Conservation (phyloP, 441 rosid genomes). For the Hypseocharis bilobata region DNA sequence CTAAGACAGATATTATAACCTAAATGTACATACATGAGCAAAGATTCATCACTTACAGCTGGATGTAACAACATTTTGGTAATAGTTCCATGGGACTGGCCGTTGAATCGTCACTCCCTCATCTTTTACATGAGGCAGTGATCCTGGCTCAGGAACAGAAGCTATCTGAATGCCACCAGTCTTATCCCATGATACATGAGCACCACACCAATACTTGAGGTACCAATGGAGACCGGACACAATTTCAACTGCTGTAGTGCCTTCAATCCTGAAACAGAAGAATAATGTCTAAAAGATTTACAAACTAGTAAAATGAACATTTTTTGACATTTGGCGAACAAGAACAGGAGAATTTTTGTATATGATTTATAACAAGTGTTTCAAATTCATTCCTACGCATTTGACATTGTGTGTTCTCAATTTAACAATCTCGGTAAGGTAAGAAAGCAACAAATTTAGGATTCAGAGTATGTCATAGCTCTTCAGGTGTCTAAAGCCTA, state of each 20-base stretch:
- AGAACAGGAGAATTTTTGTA: neutral
- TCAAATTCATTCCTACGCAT: neutral
- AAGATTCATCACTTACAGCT: conserved; percentile 55
- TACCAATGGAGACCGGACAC: conserved; percentile 95
- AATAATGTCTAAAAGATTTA: conserved; percentile 1
- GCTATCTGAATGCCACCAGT: conserved; percentile 80
- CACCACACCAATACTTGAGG: conserved; percentile 72
- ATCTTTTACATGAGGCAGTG: conserved; percentile 58
- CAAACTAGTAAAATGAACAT: neutral
- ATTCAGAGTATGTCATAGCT: neutral
- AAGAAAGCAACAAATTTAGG: conserved; percentile 5
- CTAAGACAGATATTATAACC: conserved; percentile 2
- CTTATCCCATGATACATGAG: conserved; percentile 95
- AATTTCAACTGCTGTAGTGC: conserved; percentile 79
- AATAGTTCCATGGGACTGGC: conserved; percentile 93
- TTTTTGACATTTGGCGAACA: neutral
- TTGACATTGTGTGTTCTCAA: neutral
- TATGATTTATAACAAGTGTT: neutral
- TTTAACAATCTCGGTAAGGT: neutral
- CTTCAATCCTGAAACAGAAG: conserved; percentile 46
- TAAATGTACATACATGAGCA: conserved; percentile 12
- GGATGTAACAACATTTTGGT: conserved; percentile 92
- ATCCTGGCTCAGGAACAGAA: conserved; percentile 68
- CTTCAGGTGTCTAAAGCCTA: conserved; percentile 4
- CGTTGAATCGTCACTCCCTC: conserved; percentile 59